These are phyloP conservation scores for Vicia sativa DNA, from an alignment of 306 rosid genomes.

Conservation along the genomic window DNA sequence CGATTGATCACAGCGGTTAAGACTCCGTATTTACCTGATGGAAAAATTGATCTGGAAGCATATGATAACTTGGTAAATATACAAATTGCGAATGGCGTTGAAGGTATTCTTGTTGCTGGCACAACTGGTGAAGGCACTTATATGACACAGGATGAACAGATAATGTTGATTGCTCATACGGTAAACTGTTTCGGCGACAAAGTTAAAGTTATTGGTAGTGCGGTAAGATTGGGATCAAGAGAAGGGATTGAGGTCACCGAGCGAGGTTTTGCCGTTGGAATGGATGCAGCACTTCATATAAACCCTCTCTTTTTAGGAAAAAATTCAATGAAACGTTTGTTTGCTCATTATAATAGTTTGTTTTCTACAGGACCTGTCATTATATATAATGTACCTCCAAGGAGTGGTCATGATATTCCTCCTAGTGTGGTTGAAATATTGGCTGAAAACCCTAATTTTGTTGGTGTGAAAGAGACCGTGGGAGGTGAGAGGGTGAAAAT, in stretches of 20 bases:
- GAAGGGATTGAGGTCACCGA: slow-evolving; percentile 81
- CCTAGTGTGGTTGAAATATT: too few species aligned
- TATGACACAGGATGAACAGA: slow-evolving; percentile 17
- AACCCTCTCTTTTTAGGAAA: slow-evolving; percentile 89
- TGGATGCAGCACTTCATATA: slow-evolving; percentile 90
- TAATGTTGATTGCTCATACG: slow-evolving; percentile 27
- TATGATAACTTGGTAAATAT: too few species aligned
- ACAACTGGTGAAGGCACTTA: slow-evolving; percentile 70
- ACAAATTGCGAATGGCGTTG: slow-evolving; percentile 61
- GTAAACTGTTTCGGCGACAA: slow-evolving; percentile 77
- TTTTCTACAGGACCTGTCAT: slow-evolving; percentile 82
- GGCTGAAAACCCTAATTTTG: too few species aligned
- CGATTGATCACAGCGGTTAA: too few species aligned
- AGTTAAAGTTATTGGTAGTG: slow-evolving; percentile 74
- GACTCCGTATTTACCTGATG: too few species aligned
- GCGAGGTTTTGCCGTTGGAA: slow-evolving; percentile 87
- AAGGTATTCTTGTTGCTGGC: slow-evolving; percentile 83
- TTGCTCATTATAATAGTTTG: slow-evolving; percentile 68
- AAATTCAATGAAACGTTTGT: slow-evolving; percentile 70
- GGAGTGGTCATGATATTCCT: too few species aligned
- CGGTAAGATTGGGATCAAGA: slow-evolving; percentile 79
- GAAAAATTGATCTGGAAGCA: too few species aligned
- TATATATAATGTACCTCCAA: too few species aligned
- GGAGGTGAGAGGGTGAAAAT: slow-evolving; percentile 68
- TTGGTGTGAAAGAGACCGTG: too few species aligned